Percentiles rank a stretch among this genome's conserved stretches.
Conservation (phyloP, 2,329 filamentous ascomycete species). For the Phialophora tarda region DNA sequence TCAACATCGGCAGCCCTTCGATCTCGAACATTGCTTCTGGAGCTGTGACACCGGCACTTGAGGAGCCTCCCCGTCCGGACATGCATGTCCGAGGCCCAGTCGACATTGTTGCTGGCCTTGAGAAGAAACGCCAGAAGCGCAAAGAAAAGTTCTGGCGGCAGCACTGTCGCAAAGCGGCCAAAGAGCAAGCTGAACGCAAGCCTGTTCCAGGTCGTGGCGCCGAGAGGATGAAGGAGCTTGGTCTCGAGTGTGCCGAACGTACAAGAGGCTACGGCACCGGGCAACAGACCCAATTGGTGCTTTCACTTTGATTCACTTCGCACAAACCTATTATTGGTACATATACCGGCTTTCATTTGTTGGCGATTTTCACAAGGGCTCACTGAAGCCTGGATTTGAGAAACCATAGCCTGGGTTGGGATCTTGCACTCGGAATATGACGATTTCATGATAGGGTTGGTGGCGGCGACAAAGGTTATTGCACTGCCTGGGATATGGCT, state of each 20-base stretch:
- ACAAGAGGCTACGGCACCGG: constrained; percentile 68
- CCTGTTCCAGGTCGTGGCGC: constrained; percentile 84
- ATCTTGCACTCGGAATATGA: constrained; percentile 23
- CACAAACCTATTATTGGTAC: constrained; percentile 21
- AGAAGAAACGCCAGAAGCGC: constrained; percentile 89
- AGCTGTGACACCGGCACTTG: constrained; percentile 32
- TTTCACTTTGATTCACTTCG: constrained; percentile 64
- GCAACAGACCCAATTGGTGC: constrained; percentile 66
- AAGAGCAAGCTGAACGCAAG: constrained; percentile 67
- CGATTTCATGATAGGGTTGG: constrained; percentile 27
- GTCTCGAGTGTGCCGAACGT: constrained; percentile 85
- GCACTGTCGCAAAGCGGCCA: constrained; percentile 81
- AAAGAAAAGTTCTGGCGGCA: constrained; percentile 92
- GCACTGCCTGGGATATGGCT: constrained; percentile 14
- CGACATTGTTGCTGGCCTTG: constrained; percentile 94
- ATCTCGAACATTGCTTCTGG: constrained; percentile 37
- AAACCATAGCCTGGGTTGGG: constrained; percentile 18
- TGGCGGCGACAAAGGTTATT: constrained; percentile 14
- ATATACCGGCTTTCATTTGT: constrained; percentile 27
- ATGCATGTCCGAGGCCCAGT: constrained; percentile 87
- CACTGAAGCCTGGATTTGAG: constrained; percentile 18
- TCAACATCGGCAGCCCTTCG: constrained; percentile 45
- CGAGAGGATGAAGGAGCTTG: constrained; percentile 91
- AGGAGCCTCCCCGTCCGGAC: constrained; percentile 49
- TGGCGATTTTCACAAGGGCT: constrained; percentile 22